Percentiles rank a stretch among this genome's conserved stretches.
These are phyloP conservation scores for Yarrowia deformans DNA, from an alignment of 805 yeast species.

Conservation along the genomic window DNA sequence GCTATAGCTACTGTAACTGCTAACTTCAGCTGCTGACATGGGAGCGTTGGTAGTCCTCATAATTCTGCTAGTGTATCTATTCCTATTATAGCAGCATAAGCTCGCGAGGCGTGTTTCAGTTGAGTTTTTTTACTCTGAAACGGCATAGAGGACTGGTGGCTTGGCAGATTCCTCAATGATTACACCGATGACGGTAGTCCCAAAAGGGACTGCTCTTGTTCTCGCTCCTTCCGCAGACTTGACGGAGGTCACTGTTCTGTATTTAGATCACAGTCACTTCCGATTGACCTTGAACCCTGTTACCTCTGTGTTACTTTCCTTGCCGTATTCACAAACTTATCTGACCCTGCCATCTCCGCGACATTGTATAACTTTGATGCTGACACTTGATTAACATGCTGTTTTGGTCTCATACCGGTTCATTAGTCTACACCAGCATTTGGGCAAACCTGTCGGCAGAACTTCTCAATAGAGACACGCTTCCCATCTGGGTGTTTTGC, in stretches of 20 bases:
- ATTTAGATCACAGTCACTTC: too few relatives aligned
- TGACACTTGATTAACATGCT: too few relatives aligned
- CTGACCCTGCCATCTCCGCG: not conserved
- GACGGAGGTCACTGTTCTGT: not conserved
- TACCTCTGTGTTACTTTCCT: too few relatives aligned
- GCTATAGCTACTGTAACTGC: too few relatives aligned
- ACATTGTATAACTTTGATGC: not conserved
- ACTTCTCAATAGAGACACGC: not conserved
- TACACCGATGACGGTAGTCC: too few relatives aligned
- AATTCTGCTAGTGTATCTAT: too few relatives aligned
- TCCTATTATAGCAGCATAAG: too few relatives aligned
- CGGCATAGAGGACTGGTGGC: not conserved
- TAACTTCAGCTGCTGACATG: too few relatives aligned
- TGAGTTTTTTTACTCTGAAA: not conserved
- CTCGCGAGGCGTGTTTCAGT: slow-evolving; percentile 3
- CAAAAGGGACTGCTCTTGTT: too few relatives aligned
- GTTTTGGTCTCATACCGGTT: not conserved
- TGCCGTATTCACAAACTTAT: not conserved
- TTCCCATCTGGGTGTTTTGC: not conserved
- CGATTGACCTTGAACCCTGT: too few relatives aligned
- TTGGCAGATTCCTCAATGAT: not conserved
- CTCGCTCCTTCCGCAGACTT: not conserved
- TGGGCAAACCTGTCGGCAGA: not conserved
- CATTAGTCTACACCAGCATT: not conserved
- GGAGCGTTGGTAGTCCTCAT: too few relatives aligned